These are phyloP conservation scores for Alternaria arborescens DNA, from an alignment of 2,329 filamentous ascomycete species.

Conservation along the genomic window DNA sequence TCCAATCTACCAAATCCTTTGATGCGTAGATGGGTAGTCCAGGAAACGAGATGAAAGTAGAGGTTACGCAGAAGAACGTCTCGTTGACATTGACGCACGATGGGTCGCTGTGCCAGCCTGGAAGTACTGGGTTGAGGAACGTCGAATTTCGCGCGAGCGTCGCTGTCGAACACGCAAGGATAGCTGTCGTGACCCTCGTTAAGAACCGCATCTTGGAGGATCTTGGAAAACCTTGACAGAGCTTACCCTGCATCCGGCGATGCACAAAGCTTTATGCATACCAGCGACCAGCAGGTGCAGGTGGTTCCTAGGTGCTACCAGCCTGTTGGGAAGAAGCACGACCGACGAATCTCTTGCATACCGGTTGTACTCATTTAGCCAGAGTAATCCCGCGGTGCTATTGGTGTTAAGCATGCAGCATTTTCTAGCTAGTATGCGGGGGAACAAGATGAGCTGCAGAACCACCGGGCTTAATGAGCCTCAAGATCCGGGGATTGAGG, in stretches of 20 bases:
- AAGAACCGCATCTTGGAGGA: background rate
- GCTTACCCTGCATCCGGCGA: background rate
- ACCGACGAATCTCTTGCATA: background rate
- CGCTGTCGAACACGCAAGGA: background rate
- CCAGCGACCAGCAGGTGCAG: background rate
- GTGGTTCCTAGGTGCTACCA: background rate
- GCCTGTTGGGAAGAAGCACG: background rate
- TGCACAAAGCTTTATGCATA: background rate
- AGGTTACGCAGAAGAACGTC: slow-evolving; percentile 60
- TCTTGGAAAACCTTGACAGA: background rate
- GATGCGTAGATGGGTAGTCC: slow-evolving; percentile 62
- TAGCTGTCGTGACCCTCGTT: background rate
- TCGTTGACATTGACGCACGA: slow-evolving; percentile 50
- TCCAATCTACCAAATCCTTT: slow-evolving; percentile 52
- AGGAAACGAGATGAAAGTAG: slow-evolving; percentile 62
- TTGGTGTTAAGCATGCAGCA: background rate
- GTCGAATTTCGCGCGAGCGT: slow-evolving; percentile 10
- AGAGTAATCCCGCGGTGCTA: background rate
- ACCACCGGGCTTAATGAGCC: background rate
- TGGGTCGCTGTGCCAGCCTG: slow-evolving; percentile 62
- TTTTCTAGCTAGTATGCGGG: background rate
- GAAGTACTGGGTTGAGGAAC: slow-evolving; percentile 56
- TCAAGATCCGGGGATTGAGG: background rate
- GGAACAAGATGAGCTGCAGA: background rate
- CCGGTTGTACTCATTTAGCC: background rate